Evolutionary conservation across 1,284 basidiomycete genomes (phyloP), one percentile per base, ranked within the genome.

Genomic region (Amylostereum areolatum): DNA sequence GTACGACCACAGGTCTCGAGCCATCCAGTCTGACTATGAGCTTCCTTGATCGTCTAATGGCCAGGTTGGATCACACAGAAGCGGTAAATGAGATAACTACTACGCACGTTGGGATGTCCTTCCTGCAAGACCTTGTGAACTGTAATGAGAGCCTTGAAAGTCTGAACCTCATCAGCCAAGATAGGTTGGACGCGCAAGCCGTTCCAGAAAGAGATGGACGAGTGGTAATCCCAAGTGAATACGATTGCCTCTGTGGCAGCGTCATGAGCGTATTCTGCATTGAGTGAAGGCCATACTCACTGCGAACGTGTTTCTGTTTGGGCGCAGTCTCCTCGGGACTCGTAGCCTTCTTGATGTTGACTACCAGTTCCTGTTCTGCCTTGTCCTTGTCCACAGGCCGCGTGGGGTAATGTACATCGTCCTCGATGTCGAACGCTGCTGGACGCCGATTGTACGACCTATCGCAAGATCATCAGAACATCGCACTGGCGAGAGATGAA

Each of bases 211-310:
- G 93, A 94, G 59, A 92, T 84, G 35, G 93, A 96, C n/a, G 91
- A 89, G 64, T 96, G 93, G 64, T 97, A 97, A 67, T 97, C 94
- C 94, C 94, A 97, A 11, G 94, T 97, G 68, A 94, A 97, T 32
- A 97, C 91, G 64, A 97, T 96, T 60, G 89, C 92, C 73, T 96
- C 94, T 97, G 65, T 18, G 37, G 25, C 11, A 29, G 39, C n/a
- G 39, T 41, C 28, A 24, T 33, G 37, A 40, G 10, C 12, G n/a
- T 29, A 36, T 25, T 30, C 25, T 45, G 28, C 11, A 25, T 47
- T 46, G 28, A 45, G 62, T 18, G 29, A 24, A 10, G 25, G 39
- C 39, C 12, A 53, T 49, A 79, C 91, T 65, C 66, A 96, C 93
- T 96, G 65, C 94, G 82, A 60, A 97, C 94, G 64, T 97, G 94